Conservation (phyloP, 2,329 filamentous ascomycete genomes). For the Dactylellina parvicollis region DNA sequence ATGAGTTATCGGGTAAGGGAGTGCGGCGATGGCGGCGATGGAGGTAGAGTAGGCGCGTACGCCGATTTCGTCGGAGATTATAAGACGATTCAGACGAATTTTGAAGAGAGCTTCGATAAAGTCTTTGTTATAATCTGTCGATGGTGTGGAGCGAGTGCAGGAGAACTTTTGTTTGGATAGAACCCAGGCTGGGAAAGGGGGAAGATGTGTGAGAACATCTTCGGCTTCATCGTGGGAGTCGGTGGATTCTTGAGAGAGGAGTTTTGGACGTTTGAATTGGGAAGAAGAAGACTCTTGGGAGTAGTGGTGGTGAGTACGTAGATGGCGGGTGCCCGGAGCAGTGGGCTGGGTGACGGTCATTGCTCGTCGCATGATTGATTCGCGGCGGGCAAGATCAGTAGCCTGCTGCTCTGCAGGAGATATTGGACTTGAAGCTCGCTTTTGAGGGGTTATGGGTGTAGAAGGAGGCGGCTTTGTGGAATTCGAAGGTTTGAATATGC, state of each 20-base stretch:
- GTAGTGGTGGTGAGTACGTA: conserved; percentile 58
- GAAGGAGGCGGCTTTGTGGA: conserved; percentile 29
- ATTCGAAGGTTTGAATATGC: conserved; percentile 57
- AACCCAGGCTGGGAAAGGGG: conserved; percentile 69
- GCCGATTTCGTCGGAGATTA: conserved; percentile 80
- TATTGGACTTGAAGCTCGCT: conserved; percentile 19
- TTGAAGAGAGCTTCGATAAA: conserved; percentile 80
- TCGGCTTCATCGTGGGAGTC: conserved; percentile 75
- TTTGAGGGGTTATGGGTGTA: conserved; percentile 17
- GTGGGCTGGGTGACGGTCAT: conserved; percentile 52
- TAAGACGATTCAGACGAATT: conserved; percentile 75
- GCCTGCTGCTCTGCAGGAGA: conserved; percentile 23
- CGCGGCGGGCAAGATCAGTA: conserved; percentile 23
- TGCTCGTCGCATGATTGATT: conserved; percentile 60
- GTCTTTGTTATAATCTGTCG: conserved; percentile 70
- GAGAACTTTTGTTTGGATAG: conserved; percentile 67
- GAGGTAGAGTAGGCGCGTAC: conserved; percentile 86
- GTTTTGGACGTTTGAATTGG: conserved; percentile 61
- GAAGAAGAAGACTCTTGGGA: conserved; percentile 54
- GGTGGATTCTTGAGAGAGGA: conserved; percentile 74
- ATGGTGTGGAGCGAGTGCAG: conserved; percentile 80
- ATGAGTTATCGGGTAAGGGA: conserved; percentile 70
- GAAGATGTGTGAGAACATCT: conserved; percentile 72
- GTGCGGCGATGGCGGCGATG: conserved; percentile 84
- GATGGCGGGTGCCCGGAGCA: conserved; percentile 56